These are phyloP conservation scores for Pythium monospermum DNA, from an alignment of 352 stramenopile genomes.

Conservation along the genomic window DNA sequence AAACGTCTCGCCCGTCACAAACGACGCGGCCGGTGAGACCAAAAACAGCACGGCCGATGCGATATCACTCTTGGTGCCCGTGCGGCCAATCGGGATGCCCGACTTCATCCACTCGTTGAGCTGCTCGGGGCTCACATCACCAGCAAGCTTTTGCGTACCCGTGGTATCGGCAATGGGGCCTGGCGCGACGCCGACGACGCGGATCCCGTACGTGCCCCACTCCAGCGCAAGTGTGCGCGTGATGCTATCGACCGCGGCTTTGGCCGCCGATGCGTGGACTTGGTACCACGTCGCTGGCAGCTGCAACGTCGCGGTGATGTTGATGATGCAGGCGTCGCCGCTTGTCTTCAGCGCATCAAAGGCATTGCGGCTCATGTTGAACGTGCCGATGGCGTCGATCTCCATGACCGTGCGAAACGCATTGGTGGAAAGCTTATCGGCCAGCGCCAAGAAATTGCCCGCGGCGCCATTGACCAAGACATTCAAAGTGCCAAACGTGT, in stretches of 20 bases:
- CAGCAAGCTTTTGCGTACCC: slow-evolving; percentile 90
- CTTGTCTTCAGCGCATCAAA: slow-evolving; percentile 78
- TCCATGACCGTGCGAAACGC: slow-evolving; percentile 96
- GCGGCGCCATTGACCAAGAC: slow-evolving; percentile 93
- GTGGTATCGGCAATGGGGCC: slow-evolving; percentile 94
- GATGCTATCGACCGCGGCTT: slow-evolving; percentile 93
- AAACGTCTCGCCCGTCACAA: slow-evolving; percentile 78
- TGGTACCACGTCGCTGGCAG: slow-evolving; percentile 92
- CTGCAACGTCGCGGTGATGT: slow-evolving; percentile 94
- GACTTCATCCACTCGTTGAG: slow-evolving; percentile 43
- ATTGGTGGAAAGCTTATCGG: slow-evolving; percentile 88
- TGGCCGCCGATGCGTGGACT: slow-evolving; percentile 93
- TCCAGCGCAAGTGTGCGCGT: slow-evolving; percentile 94
- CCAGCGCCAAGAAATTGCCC: slow-evolving; percentile 91
- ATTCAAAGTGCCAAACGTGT: slow-evolving; percentile 85
- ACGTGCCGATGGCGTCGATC: slow-evolving; percentile 94
- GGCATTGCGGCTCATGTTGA: slow-evolving; percentile 92
- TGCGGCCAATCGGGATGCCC: slow-evolving; percentile 63
- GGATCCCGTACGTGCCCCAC: slow-evolving; percentile 93
- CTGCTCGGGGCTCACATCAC: slow-evolving; percentile 39
- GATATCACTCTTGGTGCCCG: slow-evolving; percentile 85
- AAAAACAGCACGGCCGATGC: slow-evolving; percentile 77
- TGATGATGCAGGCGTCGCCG: slow-evolving; percentile 87
- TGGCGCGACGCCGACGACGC: slow-evolving; percentile 93
- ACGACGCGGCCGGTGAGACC: slow-evolving; percentile 64